These are phyloP conservation scores for Cordyceps cateniannulata DNA, from an alignment of 2,329 filamentous ascomycete species.

Conservation along the genomic window DNA sequence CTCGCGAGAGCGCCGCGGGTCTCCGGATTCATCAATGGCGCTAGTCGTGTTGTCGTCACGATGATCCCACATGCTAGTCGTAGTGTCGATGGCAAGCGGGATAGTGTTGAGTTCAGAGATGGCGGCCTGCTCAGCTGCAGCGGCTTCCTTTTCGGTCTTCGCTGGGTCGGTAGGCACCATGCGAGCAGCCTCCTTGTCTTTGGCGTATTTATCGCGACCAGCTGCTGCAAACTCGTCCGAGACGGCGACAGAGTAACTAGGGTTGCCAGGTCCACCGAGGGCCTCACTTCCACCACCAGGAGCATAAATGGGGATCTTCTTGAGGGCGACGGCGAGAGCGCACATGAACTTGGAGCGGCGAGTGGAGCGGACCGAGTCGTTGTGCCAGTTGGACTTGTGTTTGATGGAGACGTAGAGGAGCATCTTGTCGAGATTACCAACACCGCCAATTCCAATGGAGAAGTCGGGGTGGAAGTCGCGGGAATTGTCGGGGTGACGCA, in stretches of 20 bases:
- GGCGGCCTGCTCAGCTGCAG: constrained; percentile 37
- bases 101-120: constrained; percentile 38
- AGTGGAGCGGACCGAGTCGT: constrained; percentile 73
- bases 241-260: constrained; percentile 73
- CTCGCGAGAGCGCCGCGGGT: constrained; percentile 29
- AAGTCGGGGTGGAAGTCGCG: constrained; percentile 89
- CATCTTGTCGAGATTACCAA: constrained; percentile 84
- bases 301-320: constrained; percentile 77
- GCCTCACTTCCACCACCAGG: constrained; percentile 66
- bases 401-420: constrained; percentile 75
- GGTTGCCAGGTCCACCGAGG: constrained; percentile 64
- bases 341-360: constrained; percentile 96
- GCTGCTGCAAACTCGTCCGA: constrained; percentile 59
- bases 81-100: constrained; percentile 20
- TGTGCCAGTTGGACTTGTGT: constrained; percentile 90
- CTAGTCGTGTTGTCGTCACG: constrained; percentile 22
- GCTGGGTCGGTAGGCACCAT: constrained; percentile 47
- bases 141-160: constrained; percentile 21
- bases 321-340: constrained; percentile 76
- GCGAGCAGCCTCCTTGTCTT: constrained; percentile 58
- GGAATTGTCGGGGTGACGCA: constrained; percentile 73
- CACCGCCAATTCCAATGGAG: constrained; percentile 67
- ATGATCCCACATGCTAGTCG: constrained; percentile 19
- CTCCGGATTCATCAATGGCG: constrained; percentile 21
- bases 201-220: constrained; percentile 48